phyloP scores from a whole-genome alignment of 2,329 filamentous ascomycete species.

The Diaporthe vexans region DNA sequence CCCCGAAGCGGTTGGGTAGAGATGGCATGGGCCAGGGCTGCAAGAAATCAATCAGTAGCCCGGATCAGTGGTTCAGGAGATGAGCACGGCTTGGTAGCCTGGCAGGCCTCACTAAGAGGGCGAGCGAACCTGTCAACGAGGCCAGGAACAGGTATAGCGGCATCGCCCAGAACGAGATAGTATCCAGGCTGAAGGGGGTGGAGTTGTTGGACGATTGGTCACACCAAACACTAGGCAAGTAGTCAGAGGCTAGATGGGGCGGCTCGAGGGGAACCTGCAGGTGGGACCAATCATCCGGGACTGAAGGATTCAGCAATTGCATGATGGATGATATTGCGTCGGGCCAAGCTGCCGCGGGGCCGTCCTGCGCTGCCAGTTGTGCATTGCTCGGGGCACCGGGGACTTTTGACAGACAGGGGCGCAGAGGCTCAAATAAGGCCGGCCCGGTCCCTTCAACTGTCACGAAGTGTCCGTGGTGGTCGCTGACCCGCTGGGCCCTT shows the following conservation, averaged over 20 bases:
- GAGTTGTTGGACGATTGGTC: conserved; percentile 17
- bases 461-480: background rate
- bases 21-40: background rate
- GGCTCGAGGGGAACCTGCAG: conserved; percentile 19
- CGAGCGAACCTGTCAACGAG: background rate
- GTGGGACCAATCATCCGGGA: conserved; percentile 16
- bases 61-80: conserved; percentile 23
- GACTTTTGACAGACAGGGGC: conserved; percentile 15
- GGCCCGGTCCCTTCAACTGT: background rate
- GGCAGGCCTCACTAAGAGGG: background rate
- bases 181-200: conserved; percentile 9
- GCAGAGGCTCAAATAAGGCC: conserved; percentile 28
- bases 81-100: conserved; percentile 7
- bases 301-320: conserved; percentile 27
- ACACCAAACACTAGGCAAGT: conserved; percentile 3
- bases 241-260: conserved; percentile 24
- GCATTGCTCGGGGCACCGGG: background rate
- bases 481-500: background rate
- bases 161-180: conserved; percentile 34
- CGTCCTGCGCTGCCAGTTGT: background rate
- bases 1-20: background rate
- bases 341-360: conserved; percentile 29
- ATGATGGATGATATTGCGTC: conserved; percentile 13
- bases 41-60: conserved; percentile 2
- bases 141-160: conserved; percentile 32